Evolutionary conservation across 2,329 filamentous ascomycete genomes (phyloP).

Genomic region (Pyrenophora tritici-repentis): DNA sequence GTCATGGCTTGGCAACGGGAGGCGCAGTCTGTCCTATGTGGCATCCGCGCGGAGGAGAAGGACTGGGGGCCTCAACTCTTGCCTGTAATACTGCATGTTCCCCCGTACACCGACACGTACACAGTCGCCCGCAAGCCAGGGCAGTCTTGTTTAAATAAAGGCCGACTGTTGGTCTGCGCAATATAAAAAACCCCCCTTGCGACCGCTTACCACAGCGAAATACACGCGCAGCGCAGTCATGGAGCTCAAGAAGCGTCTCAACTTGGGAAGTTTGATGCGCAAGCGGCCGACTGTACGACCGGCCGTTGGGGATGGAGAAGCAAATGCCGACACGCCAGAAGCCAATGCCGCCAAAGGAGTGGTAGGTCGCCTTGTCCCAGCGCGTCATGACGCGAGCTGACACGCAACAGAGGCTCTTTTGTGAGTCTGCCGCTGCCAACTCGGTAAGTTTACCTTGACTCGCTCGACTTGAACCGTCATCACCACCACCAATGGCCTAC

Average conservation of each 20-base stretch:
- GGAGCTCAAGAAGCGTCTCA: conserved; percentile 49
- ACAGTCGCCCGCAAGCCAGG: background rate
- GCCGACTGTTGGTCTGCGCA: background rate
- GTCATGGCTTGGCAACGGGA: conserved; percentile 27
- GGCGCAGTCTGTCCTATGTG: conserved; percentile 21
- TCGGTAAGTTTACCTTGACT: conserved; percentile 30
- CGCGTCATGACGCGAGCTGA: conserved; percentile 7
- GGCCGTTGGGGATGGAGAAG: conserved; percentile 36
- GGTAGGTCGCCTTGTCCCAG: conserved; percentile 55
- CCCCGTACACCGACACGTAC: background rate
- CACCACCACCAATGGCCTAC: conserved; percentile 24
- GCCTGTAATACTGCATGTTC: background rate
- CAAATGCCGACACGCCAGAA: conserved; percentile 65
- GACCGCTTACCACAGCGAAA: background rate
- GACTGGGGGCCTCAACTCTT: conserved; percentile 10
- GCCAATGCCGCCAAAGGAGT: conserved; percentile 68
- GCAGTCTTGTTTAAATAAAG: background rate
- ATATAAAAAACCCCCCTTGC: background rate
- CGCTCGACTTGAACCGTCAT: too few species aligned
- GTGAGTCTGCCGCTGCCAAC: conserved; percentile 71
- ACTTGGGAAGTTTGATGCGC: conserved; percentile 44
- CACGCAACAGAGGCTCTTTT: conserved; percentile 71
- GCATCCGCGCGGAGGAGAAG: conserved; percentile 3
- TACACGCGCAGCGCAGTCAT: conserved; percentile 27
- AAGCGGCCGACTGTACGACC: conserved; percentile 28